Percentiles rank a stretch among this genome's conserved stretches.
phyloP scores from a whole-genome alignment of 2,329 filamentous ascomycete genomes.

The Clarireedia homoeocarpa region DNA sequence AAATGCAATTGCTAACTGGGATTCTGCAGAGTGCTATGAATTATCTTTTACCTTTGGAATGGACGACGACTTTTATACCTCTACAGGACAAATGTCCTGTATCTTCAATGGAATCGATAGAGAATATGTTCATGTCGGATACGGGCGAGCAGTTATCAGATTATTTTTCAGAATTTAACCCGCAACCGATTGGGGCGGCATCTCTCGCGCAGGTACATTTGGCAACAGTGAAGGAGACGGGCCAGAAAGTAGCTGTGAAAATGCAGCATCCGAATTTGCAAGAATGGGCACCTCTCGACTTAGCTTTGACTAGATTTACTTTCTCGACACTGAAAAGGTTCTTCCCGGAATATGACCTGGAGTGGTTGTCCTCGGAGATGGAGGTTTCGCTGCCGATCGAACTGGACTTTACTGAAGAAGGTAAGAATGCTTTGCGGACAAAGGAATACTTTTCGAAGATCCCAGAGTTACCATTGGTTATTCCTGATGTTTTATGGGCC shows the following conservation, averaged over 20 bases:
- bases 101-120: slow-evolving; percentile 78
- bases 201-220: slow-evolving; percentile 92
- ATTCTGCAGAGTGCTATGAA: slow-evolving; percentile 72
- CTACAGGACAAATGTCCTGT: slow-evolving; percentile 94
- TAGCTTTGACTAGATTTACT: slow-evolving; percentile 78
- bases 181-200: slow-evolving; percentile 78
- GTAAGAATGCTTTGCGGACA: slow-evolving; percentile 71
- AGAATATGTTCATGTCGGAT: slow-evolving; percentile 77
- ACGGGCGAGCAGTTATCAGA: slow-evolving; percentile 73
- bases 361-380: slow-evolving; percentile 94
- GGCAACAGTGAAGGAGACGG: slow-evolving; percentile 72
- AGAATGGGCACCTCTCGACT: slow-evolving; percentile 83
- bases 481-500: slow-evolving; percentile 86
- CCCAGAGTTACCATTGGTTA: slow-evolving; percentile 70
- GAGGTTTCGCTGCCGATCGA: slow-evolving; percentile 84
- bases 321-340: slow-evolving; percentile 85
- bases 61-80: slow-evolving; percentile 93
- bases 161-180: slow-evolving; percentile 78
- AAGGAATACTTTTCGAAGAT: slow-evolving; percentile 73
- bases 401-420: slow-evolving; percentile 82
- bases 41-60: slow-evolving; percentile 83
- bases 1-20: slow-evolving; percentile 16
- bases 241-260: slow-evolving; percentile 88
- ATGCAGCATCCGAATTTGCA: slow-evolving; percentile 87
- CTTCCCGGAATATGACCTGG: slow-evolving; percentile 95